Evolutionary conservation across 2,329 filamentous ascomycete genomes (phyloP), one percentile per base, ranked within the genome.

Genomic region (Aspergillus arachidicola): DNA sequence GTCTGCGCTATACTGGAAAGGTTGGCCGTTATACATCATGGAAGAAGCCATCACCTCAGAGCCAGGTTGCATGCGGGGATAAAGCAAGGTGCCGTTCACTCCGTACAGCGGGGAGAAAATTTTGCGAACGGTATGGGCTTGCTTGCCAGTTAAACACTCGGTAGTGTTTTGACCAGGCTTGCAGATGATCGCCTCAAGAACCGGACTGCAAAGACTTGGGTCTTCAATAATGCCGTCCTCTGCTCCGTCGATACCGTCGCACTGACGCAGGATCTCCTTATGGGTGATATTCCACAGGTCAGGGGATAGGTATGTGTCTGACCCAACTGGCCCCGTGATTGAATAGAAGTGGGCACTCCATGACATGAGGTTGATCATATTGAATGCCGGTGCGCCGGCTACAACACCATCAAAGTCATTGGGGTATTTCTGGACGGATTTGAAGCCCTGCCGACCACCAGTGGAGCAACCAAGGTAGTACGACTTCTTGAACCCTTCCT

Each of bases 371-470:
- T 80, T 78, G 66, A 81, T 75, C 64, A 80, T 80, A 67, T 80
- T 78, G 56, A 80, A 86, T 0, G 84, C 79, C 11, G 81, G 76
- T 5, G 80, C 84, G 16, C 34, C 81, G 16, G 85, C 82, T 1
- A 88, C 69, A 11, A 85, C 79, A 23, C 86, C 86, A 66, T 88
- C 85, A 28, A 88, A 87, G 64, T 87, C 85, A 0, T 82, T 76
- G 0, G 87, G 85, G 64, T 82, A 87, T 16, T 75, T 69, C 66
- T 88, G 81, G 0, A 84, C 81, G 7, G 82, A 81, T 59, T 84
- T 84, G 38, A 86, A 75, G 4, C 85, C 87, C 75, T 89, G 85
- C 0, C 86, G 79, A 0, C 87, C 86, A 7, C 87, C 87, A 0
- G 85, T 83, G 0, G 85, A 88, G 69, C 87, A 89, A 9, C 87